A percentile compares a stretch with the other conserved stretches of the same genome.
Conservation (phyloP, 2,329 filamentous ascomycete genomes). For the Phialophora macrospora region DNA sequence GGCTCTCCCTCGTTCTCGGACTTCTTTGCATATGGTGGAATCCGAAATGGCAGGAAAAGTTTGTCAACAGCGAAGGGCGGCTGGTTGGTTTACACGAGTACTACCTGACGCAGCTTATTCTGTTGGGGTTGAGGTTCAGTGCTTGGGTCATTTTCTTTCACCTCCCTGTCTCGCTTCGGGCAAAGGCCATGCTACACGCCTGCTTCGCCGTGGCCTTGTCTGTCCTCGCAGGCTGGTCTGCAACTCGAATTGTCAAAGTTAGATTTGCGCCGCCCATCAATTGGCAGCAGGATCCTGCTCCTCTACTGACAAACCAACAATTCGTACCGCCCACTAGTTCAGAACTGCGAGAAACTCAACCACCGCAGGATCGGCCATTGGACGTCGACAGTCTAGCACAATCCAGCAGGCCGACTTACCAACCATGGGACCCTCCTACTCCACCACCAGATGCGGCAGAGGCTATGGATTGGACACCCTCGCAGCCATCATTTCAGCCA, state of each 20-base stretch:
- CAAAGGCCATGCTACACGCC: slow-evolving; percentile 37
- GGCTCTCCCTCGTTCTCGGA: slow-evolving; percentile 48
- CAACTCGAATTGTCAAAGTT: slow-evolving; percentile 48
- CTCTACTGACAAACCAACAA: slow-evolving; percentile 33
- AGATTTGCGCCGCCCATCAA: slow-evolving; percentile 49
- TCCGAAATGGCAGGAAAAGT: slow-evolving; percentile 52
- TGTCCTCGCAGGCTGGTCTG: slow-evolving; percentile 44
- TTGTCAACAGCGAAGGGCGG: slow-evolving; percentile 49
- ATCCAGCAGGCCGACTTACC: slow-evolving; percentile 40
- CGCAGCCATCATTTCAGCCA: slow-evolving; percentile 41
- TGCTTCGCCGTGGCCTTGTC: slow-evolving; percentile 49
- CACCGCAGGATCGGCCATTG: slow-evolving; percentile 39
- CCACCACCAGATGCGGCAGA: slow-evolving; percentile 43
- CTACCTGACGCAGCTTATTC: slow-evolving; percentile 53
- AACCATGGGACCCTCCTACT: slow-evolving; percentile 48
- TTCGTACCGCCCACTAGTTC: slow-evolving; percentile 28
- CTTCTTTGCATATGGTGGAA: slow-evolving; percentile 57
- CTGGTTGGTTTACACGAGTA: slow-evolving; percentile 52
- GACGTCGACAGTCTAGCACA: slow-evolving; percentile 39
- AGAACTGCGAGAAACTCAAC: slow-evolving; percentile 9
- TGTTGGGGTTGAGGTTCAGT: slow-evolving; percentile 51
- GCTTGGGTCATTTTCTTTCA: slow-evolving; percentile 49
- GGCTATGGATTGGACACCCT: slow-evolving; percentile 59
- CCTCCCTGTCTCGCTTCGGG: slow-evolving; percentile 19
- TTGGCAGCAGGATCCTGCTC: slow-evolving; percentile 35